phyloP scores from a whole-genome alignment of 768 basidiomycete genomes.

The Pleurotus giganteus region DNA sequence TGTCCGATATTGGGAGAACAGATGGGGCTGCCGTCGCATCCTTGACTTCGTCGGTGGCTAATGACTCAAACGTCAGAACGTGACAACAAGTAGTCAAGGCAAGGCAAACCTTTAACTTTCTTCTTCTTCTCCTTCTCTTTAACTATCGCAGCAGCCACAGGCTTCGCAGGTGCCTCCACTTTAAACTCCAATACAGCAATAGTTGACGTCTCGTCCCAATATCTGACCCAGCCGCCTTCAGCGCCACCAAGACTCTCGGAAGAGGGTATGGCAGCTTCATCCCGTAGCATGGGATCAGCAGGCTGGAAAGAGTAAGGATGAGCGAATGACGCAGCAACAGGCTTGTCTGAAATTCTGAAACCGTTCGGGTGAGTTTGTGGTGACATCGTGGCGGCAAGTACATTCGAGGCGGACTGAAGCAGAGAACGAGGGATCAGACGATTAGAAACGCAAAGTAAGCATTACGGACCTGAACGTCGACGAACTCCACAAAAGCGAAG shows the following conservation, averaged over 20 bases:
- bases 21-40: conserved; percentile 53
- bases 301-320: conserved; percentile 89
- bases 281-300: conserved; percentile 69
- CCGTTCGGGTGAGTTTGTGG: conserved; percentile 87
- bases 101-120: conserved; percentile 47
- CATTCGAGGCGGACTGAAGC: conserved; percentile 72
- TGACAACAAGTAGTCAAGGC: neutral
- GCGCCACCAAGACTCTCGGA: conserved; percentile 67
- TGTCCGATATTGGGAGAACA: conserved; percentile 68
- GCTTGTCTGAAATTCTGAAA: conserved; percentile 86
- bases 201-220: conserved; percentile 90
- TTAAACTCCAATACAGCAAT: conserved; percentile 76
- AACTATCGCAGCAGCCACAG: conserved; percentile 23
- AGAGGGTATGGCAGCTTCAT: conserved; percentile 73
- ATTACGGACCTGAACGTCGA: conserved; percentile 69
- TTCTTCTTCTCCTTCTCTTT: conserved; percentile 62
- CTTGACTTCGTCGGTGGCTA: conserved; percentile 30
- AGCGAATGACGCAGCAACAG: conserved; percentile 91
- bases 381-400: conserved; percentile 86
- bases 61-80: neutral
- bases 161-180: conserved; percentile 57
- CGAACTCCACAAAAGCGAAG: conserved; percentile 92
- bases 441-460: neutral
- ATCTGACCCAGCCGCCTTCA: conserved; percentile 75
- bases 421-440: conserved; percentile 10